Evolutionary conservation across 1,284 basidiomycete species (phyloP).

Genomic region (Irpex rosettiformis): DNA sequence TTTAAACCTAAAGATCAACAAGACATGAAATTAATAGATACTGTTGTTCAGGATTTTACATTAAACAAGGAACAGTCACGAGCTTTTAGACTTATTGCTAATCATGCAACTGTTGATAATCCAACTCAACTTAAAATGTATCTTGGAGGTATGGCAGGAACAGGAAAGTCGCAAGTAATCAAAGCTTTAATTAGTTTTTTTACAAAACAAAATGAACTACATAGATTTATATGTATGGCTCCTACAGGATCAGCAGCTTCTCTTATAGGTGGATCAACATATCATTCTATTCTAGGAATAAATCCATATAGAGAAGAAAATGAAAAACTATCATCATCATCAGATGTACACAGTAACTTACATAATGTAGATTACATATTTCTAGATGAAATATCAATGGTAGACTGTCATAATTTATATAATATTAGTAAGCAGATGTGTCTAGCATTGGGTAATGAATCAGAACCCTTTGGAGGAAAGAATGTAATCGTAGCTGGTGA

Average conservation of each 20-base stretch:
- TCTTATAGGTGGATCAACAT: constrained; percentile 33
- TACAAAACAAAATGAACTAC: constrained; percentile 2
- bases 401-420: constrained; percentile 12
- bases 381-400: constrained; percentile 27
- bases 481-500: constrained; percentile 19
- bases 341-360: not conserved
- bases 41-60: not conserved
- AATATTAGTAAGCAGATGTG: constrained; percentile 10
- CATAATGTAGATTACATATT: constrained; percentile 26
- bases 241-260: constrained; percentile 37
- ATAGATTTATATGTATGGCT: constrained; percentile 30
- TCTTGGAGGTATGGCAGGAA: constrained; percentile 33
- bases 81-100: not conserved
- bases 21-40: not conserved
- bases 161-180: constrained; percentile 35
- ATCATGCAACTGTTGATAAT: not conserved
- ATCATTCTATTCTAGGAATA: constrained; percentile 34
- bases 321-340: not conserved
- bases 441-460: not conserved
- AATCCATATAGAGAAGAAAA: constrained; percentile 11
- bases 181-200: constrained; percentile 22
- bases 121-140: constrained; percentile 25
- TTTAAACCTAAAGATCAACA: not conserved
- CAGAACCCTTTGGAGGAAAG: constrained; percentile 16
- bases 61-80: not conserved